phyloP scores from a whole-genome alignment of 169 alveolate species.

The Fabrea salina region DNA sequence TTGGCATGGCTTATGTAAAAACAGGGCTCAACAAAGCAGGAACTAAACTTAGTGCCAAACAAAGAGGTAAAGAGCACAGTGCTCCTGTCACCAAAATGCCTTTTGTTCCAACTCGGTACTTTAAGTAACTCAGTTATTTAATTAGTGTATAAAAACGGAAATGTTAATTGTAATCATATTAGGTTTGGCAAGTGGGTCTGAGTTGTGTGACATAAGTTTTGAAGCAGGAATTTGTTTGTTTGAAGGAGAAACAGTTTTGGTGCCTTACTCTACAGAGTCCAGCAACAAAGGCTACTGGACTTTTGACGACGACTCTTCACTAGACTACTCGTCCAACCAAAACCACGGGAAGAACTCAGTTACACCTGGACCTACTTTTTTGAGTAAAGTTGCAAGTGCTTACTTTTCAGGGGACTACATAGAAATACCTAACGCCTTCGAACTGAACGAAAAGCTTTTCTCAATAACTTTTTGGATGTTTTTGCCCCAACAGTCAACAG shows the following conservation, averaged over 20 bases:
- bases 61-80: too few relatives aligned
- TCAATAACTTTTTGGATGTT: constrained; percentile 23
- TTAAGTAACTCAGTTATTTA: too few relatives aligned
- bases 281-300: neutral
- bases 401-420: constrained; percentile 1
- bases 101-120: too few relatives aligned
- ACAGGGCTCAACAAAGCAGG: too few relatives aligned
- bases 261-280: neutral
- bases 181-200: neutral
- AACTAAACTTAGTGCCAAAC: too few relatives aligned
- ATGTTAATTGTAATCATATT: neutral
- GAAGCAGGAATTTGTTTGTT: neutral
- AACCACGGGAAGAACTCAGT: constrained; percentile 3
- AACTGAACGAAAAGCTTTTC: neutral
- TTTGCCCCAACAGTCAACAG: neutral
- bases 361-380: neutral
- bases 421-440: neutral
- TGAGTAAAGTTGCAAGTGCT: neutral
- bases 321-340: constrained; percentile 11
- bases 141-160: too few relatives aligned
- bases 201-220: neutral
- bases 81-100: too few relatives aligned
- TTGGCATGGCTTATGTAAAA: constrained; percentile 76
- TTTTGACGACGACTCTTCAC: neutral
- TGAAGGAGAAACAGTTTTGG: neutral